Conservation (phyloP, 495 filamentous ascomycete genomes). For the Astrothelium subdiscretum region DNA sequence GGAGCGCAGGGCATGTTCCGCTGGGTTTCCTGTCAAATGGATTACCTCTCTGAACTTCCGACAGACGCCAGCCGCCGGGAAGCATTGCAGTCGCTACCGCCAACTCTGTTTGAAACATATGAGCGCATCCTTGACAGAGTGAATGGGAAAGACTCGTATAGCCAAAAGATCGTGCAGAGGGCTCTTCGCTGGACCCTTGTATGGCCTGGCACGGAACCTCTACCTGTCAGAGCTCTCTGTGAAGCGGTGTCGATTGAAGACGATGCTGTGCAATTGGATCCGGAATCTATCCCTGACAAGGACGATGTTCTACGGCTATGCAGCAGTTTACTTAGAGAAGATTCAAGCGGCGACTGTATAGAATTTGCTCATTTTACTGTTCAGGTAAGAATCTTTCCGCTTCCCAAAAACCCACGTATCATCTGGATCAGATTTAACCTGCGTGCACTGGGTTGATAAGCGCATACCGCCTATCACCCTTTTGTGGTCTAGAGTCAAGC, state of each 20-base stretch:
- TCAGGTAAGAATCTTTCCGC: not conserved
- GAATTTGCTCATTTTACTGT: constrained; percentile 29
- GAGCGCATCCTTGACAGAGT: constrained; percentile 27
- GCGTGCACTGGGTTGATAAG: no score
- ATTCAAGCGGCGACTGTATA: constrained; percentile 5
- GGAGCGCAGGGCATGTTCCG: not conserved
- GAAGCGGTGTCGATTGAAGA: constrained; percentile 17
- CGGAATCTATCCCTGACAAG: constrained; percentile 13
- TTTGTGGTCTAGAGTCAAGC: no score
- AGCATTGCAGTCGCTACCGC: constrained; percentile 26
- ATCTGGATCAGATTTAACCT: no score
- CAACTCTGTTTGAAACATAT: constrained; percentile 24
- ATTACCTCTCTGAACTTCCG: constrained; percentile 22
- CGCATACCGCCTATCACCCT: no score
- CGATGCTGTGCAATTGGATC: constrained; percentile 10
- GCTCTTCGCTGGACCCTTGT: constrained; percentile 19
- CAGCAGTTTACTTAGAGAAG: constrained; percentile 26
- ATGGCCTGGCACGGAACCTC: not conserved
- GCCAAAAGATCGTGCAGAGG: constrained; percentile 17
- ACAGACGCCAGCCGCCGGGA: constrained; percentile 22
- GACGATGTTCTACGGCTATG: constrained; percentile 21
- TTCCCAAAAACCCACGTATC: no score
- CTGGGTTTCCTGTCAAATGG: not conserved
- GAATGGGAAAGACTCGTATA: constrained; percentile 5
- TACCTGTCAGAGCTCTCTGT: constrained; percentile 14